Evolutionary conservation across 148 eudicot genomes (phyloP), one percentile per base, ranked within the genome.

Genomic region (Agrostemma githago): DNA sequence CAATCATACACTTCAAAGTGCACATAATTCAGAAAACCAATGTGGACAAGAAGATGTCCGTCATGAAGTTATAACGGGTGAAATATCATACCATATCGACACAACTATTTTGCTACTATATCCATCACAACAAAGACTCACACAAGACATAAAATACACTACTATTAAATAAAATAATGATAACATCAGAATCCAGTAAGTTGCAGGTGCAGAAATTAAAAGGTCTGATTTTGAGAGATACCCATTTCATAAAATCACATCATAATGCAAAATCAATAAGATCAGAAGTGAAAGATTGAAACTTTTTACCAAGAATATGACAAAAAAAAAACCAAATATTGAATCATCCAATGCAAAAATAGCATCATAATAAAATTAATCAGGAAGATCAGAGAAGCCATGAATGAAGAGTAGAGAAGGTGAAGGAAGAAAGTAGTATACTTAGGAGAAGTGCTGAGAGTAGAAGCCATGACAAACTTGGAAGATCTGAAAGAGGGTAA

Each of bases 401-500:
- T 2, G 54, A 65, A 10, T 0, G 5, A 56, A 10, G 39, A 71
- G 14, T 39, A 17, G 6, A 15, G 5, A 14, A 4, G 51, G 1
- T n/a, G 10, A 15, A 54, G 44, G 42, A 11, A 67, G 40, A 68
- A 62, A 70, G 64, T 60, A 70, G 37, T 72, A 64, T 11, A 81
- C 84, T 74, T 77, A 14, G 81, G 72, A 58, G 78, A 77, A 19
- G 65, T 80, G 51, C 68, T 77, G 71, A 81, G 84, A 78, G 84
- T 81, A 54, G 84, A 81, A 34, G 84, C 81, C 84, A 78, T 81
- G 58, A 63, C 7, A 41, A 77, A 74, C 56, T 74, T 81, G 72
- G 81, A 76, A 64, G 81, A 81, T 81, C 84, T 81, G 68, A 74
- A 21, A 41, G 66, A 11, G 43, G 77, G 60, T 15, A 77, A n/a